Evolutionary conservation across 148 eudicot species (phyloP).

Genomic region (Diospyros lotus): DNA sequence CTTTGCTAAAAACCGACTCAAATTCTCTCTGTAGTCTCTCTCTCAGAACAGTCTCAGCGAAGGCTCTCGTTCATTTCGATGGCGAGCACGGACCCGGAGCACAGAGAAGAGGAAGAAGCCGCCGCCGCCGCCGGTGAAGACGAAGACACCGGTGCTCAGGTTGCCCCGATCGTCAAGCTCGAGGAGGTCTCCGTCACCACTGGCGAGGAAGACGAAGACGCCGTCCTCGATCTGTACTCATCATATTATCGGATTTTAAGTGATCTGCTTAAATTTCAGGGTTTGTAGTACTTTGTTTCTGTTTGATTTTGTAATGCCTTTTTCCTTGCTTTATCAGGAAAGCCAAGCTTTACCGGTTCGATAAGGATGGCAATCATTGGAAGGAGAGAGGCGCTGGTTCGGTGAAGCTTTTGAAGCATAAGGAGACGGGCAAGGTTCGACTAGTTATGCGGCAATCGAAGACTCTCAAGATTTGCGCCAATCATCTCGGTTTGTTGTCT

Average conservation of each 20-base stretch:
- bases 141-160: constrained; percentile 78
- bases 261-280: background rate
- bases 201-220: constrained; percentile 77
- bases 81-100: constrained; percentile 62
- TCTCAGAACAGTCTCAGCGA: background rate
- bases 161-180: constrained; percentile 69
- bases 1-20: too few species aligned
- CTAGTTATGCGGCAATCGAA: constrained; percentile 93
- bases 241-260: constrained; percentile 2
- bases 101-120: constrained; percentile 45
- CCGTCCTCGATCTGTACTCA: constrained; percentile 64
- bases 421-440: constrained; percentile 71
- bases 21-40: background rate
- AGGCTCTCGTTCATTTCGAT: constrained; percentile 19
- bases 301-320: background rate
- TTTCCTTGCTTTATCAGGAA: constrained; percentile 30
- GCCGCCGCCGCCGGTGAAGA: constrained; percentile 52
- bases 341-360: constrained; percentile 82
- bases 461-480: constrained; percentile 96
- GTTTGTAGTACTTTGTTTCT: background rate
- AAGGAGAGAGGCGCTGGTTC: constrained; percentile 92
- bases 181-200: constrained; percentile 72
- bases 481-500: constrained; percentile 59
- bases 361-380: constrained; percentile 95
- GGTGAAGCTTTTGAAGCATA: constrained; percentile 83